phyloP scores from a whole-genome alignment of 768 basidiomycete species.

The Suillus clintonianus region DNA sequence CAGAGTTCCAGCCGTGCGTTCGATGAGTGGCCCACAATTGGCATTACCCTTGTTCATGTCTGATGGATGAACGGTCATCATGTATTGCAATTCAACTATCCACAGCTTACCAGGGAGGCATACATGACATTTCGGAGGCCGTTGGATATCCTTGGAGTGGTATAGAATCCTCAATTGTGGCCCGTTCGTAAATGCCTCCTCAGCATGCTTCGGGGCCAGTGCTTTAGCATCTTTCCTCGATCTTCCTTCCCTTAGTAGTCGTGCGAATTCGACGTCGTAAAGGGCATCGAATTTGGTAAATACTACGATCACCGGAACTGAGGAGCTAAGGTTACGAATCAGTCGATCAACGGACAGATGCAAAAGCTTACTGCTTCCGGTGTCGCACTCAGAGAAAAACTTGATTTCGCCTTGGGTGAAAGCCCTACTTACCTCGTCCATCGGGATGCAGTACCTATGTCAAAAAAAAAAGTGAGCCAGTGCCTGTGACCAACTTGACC shows the following conservation, averaged over 20 bases:
- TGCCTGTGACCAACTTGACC: neutral
- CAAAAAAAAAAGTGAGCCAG: neutral
- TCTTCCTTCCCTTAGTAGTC: too few relatives aligned
- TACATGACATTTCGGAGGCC: neutral
- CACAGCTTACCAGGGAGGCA: neutral
- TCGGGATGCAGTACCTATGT: conserved; percentile 40
- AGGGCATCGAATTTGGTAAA: too few relatives aligned
- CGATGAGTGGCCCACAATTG: conserved; percentile 13
- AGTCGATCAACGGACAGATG: neutral
- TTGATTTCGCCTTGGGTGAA: conserved; percentile 29
- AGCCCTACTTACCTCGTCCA: conserved; percentile 26
- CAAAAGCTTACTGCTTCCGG: conserved; percentile 6
- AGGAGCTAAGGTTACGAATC: neutral
- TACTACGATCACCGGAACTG: conserved; percentile 37
- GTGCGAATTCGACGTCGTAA: too few relatives aligned
- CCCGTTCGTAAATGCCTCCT: too few relatives aligned
- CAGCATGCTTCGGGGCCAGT: too few relatives aligned
- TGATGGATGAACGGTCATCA: neutral
- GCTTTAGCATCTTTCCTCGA: too few relatives aligned
- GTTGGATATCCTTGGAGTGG: neutral
- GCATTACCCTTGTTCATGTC: conserved; percentile 18
- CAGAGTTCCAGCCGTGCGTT: conserved; percentile 22
- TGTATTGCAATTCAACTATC: too few relatives aligned
- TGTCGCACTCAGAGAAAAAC: conserved; percentile 10
- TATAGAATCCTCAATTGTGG: too few relatives aligned